A percentile compares a stretch with the other conserved stretches of the same genome.
phyloP scores from a whole-genome alignment of 306 rosid species.

The Castanea mollissima region DNA sequence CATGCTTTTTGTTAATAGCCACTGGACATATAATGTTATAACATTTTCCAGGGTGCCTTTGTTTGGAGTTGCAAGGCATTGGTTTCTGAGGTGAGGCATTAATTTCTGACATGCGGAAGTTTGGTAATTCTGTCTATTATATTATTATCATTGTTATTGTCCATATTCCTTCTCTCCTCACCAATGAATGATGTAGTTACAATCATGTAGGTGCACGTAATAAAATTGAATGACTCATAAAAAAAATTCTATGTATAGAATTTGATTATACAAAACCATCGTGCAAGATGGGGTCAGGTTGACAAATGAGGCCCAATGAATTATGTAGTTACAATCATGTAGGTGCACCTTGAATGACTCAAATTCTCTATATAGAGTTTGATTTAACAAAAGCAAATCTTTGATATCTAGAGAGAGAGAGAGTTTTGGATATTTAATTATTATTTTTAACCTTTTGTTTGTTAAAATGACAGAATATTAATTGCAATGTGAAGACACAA shows the following conservation, averaged over 20 bases:
- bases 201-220: too few species aligned
- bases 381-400: too few species aligned
- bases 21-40: slow-evolving; percentile 16
- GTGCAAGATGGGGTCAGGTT: neutral
- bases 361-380: too few species aligned
- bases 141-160: neutral
- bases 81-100: slow-evolving; percentile 74
- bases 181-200: neutral
- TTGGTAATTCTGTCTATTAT: neutral
- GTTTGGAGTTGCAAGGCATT: slow-evolving; percentile 93
- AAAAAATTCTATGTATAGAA: too few species aligned
- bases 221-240: too few species aligned
- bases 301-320: neutral
- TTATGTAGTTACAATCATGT: too few species aligned
- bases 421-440: too few species aligned
- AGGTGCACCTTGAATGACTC: too few species aligned
- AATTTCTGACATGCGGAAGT: slow-evolving; percentile 1
- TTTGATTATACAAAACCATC: neutral
- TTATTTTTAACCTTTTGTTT: neutral
- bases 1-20: slow-evolving; percentile 8
- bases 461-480: neutral
- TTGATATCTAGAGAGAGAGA: too few species aligned
- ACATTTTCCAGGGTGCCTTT: slow-evolving; percentile 79
- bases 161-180: neutral
- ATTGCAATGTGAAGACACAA: neutral